phyloP scores from a whole-genome alignment of 1,284 basidiomycete species.

The Puccinia brachypodii region DNA sequence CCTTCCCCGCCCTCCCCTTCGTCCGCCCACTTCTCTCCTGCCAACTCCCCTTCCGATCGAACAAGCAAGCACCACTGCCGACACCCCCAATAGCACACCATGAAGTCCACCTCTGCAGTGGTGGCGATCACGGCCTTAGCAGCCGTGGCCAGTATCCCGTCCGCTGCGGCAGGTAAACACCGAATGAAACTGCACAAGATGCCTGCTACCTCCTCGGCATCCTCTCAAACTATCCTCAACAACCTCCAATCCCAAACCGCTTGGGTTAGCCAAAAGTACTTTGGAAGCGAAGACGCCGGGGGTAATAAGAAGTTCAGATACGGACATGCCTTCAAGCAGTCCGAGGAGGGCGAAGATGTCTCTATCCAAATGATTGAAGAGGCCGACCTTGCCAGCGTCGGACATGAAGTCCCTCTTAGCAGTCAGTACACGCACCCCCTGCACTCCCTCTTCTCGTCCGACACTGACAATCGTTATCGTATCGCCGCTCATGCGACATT shows the following conservation, averaged over 20 bases:
- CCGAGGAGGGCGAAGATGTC: slow-evolving; percentile 63
- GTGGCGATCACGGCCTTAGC: slow-evolving; percentile 14
- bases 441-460: slow-evolving; percentile 16
- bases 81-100: neutral
- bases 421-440: slow-evolving; percentile 64
- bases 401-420: slow-evolving; percentile 83
- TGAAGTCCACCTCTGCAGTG: slow-evolving; percentile 21
- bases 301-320: slow-evolving; percentile 58
- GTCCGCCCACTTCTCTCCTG: no score
- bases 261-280: slow-evolving; percentile 86
- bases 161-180: slow-evolving; percentile 59
- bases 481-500: neutral
- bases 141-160: neutral
- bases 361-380: slow-evolving; percentile 57
- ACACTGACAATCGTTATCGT: neutral
- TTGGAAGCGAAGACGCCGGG: slow-evolving; percentile 68
- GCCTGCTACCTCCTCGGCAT: slow-evolving; percentile 61
- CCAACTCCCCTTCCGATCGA: no score
- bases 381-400: slow-evolving; percentile 63
- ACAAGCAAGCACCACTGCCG: no score
- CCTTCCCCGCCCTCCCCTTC: no score
- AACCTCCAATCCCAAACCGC: slow-evolving; percentile 62
- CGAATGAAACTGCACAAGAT: slow-evolving; percentile 85
- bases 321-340: slow-evolving; percentile 60
- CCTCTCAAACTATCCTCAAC: slow-evolving; percentile 64